phyloP scores from a whole-genome alignment of 805 yeast species.

The Candida suzukii region DNA sequence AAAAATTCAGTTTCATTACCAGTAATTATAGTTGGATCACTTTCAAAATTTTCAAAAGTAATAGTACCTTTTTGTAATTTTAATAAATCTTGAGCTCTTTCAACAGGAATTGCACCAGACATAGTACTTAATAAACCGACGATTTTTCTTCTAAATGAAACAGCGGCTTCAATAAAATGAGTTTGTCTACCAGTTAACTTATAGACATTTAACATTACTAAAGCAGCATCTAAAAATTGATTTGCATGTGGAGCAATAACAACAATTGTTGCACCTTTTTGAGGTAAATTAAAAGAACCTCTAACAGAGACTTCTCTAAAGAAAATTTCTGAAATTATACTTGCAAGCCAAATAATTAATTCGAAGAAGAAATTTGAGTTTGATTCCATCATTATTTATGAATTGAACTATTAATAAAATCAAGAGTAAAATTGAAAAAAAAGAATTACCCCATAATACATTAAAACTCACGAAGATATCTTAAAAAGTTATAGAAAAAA shows the following conservation, averaged over 20 bases:
- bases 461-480: no score
- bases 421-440: no score
- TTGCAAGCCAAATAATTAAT: slow-evolving; percentile 22
- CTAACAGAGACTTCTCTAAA: slow-evolving; percentile 86
- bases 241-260: slow-evolving; percentile 99
- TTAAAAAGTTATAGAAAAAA: no score
- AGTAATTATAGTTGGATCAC: slow-evolving; percentile 46
- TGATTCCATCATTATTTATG: no score
- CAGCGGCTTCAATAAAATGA: slow-evolving; percentile 80
- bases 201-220: slow-evolving; percentile 69
- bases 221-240: slow-evolving; percentile 64
- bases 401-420: no score
- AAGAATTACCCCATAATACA: no score
- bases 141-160: slow-evolving; percentile 56
- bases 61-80: slow-evolving; percentile 45
- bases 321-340: slow-evolving; percentile 41
- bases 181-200: slow-evolving; percentile 60
- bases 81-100: slow-evolving; percentile 82
- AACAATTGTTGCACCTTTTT: slow-evolving; percentile 77
- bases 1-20: slow-evolving; percentile 70
- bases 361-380: slow-evolving; percentile 7
- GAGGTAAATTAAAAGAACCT: slow-evolving; percentile 69
- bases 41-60: slow-evolving; percentile 35
- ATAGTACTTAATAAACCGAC: slow-evolving; percentile 72
- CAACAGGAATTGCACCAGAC: slow-evolving; percentile 84